Percentiles rank a stretch among this genome's conserved stretches.
Evolutionary conservation across 1,284 basidiomycete species (phyloP).

Genomic region (Boletus semigastroideus): DNA sequence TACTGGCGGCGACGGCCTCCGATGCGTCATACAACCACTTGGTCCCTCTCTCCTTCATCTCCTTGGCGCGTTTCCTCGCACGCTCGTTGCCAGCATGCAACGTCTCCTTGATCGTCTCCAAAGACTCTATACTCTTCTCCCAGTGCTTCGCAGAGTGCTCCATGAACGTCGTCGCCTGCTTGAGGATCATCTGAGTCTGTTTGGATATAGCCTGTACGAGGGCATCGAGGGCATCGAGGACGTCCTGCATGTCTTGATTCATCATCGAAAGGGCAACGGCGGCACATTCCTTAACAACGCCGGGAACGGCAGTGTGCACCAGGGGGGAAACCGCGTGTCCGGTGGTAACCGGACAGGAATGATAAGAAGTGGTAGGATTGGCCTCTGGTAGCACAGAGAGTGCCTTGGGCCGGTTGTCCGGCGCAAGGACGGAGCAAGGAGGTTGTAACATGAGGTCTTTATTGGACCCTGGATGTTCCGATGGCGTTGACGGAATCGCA

Average conservation of each 20-base stretch:
- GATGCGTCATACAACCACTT: slow-evolving; percentile 42
- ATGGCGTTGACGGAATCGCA: slow-evolving; percentile 28
- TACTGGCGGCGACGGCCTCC: slow-evolving; percentile 39
- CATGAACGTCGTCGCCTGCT: slow-evolving; percentile 44
- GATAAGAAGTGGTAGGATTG: slow-evolving; percentile 8
- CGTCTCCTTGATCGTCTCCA: slow-evolving; percentile 37
- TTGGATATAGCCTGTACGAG: slow-evolving; percentile 49
- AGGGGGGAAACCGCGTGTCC: slow-evolving; percentile 33
- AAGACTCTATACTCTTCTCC: slow-evolving; percentile 24
- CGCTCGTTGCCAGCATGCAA: slow-evolving; percentile 52
- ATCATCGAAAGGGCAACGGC: slow-evolving; percentile 43
- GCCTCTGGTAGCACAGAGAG: slow-evolving; percentile 29
- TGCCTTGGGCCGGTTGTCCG: slow-evolving; percentile 31
- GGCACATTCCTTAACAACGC: slow-evolving; percentile 48
- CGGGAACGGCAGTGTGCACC: slow-evolving; percentile 26
- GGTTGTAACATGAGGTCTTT: slow-evolving; percentile 44
- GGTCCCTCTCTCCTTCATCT: slow-evolving; percentile 48
- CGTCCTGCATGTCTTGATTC: slow-evolving; percentile 53
- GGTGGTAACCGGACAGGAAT: slow-evolving; percentile 9
- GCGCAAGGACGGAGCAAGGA: slow-evolving; percentile 28
- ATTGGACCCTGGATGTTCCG: slow-evolving; percentile 34
- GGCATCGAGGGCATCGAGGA: slow-evolving; percentile 61
- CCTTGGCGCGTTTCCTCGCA: slow-evolving; percentile 57
- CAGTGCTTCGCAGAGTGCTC: slow-evolving; percentile 46
- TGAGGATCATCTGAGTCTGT: slow-evolving; percentile 36